Conservation (phyloP, 257 asterid species). For the Solanum acaule region DNA sequence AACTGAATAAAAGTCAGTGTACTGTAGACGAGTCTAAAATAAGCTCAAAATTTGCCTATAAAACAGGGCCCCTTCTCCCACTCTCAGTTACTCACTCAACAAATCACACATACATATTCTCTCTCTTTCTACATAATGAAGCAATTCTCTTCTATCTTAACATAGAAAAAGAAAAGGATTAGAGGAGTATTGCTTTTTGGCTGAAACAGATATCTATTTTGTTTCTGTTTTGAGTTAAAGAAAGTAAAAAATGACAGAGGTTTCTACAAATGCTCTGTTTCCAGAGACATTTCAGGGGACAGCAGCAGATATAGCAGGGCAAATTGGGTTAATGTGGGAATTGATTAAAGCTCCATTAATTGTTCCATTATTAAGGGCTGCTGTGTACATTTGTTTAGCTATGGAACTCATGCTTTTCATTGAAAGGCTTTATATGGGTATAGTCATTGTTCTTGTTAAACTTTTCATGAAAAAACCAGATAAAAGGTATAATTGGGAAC, state of each 20-base stretch:
- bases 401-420: slow-evolving; percentile 88
- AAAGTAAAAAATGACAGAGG: not conserved
- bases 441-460: slow-evolving; percentile 71
- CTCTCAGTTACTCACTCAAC: slow-evolving; percentile 23
- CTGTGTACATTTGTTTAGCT: slow-evolving; percentile 61
- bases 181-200: not conserved
- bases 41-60: not conserved
- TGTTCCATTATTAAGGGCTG: slow-evolving; percentile 53
- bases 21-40: not conserved
- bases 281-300: slow-evolving; percentile 26
- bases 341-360: slow-evolving; percentile 65
- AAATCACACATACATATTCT: not conserved
- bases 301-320: slow-evolving; percentile 44
- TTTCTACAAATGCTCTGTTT: not conserved
- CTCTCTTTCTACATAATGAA: not conserved
- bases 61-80: not conserved
- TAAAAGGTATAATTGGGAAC: slow-evolving; percentile 70
- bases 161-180: not conserved
- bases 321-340: slow-evolving; percentile 79
- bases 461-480: slow-evolving; percentile 81
- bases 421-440: slow-evolving; percentile 92
- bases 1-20: not conserved
- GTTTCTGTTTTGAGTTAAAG: not conserved
- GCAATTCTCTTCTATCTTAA: not conserved
- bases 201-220: not conserved